Evolutionary conservation across 1,139 yeast genomes (phyloP).

Genomic region (Wickerhamiella pararugosa): DNA sequence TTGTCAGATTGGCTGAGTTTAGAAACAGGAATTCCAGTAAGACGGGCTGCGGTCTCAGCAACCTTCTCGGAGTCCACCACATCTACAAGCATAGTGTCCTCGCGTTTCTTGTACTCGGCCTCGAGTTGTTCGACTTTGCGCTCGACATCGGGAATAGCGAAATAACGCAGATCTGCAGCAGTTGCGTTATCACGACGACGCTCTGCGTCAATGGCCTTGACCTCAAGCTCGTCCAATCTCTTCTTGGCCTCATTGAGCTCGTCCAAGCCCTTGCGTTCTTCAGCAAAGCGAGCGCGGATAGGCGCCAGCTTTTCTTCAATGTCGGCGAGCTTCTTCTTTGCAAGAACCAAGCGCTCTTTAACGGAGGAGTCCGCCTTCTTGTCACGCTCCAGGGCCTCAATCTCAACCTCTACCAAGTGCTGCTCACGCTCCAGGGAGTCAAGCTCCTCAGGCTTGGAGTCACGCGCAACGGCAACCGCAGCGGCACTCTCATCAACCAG

Average conservation of each 20-base stretch:
- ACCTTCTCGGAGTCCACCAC: conserved; percentile 89
- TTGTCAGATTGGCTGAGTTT: conserved; percentile 93
- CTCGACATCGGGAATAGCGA: conserved; percentile 88
- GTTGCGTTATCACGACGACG: conserved; percentile 90
- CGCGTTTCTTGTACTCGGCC: conserved; percentile 51
- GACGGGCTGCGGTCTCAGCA: conserved; percentile 91
- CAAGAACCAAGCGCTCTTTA: conserved; percentile 68
- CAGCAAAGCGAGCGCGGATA: conserved; percentile 66
- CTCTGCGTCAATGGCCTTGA: conserved; percentile 90
- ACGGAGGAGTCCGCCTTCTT: conserved; percentile 78
- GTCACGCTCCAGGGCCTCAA: conserved; percentile 93
- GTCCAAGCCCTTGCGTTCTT: conserved; percentile 86
- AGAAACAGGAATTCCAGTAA: conserved; percentile 97
- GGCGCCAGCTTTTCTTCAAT: conserved; percentile 79
- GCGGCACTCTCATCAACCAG: conserved; percentile 95
- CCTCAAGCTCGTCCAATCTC: conserved; percentile 81
- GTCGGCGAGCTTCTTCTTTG: conserved; percentile 65
- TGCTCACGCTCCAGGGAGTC: conserved; percentile 87
- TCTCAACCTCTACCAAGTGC: conserved; percentile 84
- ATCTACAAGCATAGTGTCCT: conserved; percentile 60
- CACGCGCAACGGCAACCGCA: conserved; percentile 94
- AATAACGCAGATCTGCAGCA: conserved; percentile 88
- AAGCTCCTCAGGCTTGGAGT: conserved; percentile 92
- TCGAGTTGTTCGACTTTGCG: conserved; percentile 66
- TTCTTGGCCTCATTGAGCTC: conserved; percentile 78